phyloP scores from a whole-genome alignment of 192 early-diverging fungal species.

The Jimgerdemannia lactiflua region DNA sequence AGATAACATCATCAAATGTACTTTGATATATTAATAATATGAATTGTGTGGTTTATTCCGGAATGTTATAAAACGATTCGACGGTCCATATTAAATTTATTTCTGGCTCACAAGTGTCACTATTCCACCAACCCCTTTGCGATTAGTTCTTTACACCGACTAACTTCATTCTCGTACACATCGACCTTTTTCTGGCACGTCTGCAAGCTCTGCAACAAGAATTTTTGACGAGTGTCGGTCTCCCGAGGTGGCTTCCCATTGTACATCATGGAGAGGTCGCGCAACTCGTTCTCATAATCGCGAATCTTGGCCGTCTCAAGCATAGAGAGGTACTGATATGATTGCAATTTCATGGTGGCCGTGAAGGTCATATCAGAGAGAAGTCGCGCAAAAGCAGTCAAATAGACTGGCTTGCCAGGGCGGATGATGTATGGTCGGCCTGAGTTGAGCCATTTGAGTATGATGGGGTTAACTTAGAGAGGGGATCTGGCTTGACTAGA shows the following conservation, averaged over 20 bases:
- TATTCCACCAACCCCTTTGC: not conserved
- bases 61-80: too few relatives aligned
- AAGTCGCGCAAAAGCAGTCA: constrained; percentile 77
- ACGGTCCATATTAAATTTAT: too few relatives aligned
- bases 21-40: too few relatives aligned
- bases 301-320: constrained; percentile 55
- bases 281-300: constrained; percentile 61
- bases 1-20: too few relatives aligned
- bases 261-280: constrained; percentile 50
- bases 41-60: too few relatives aligned
- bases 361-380: constrained; percentile 65
- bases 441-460: constrained; percentile 13
- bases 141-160: not conserved
- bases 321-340: constrained; percentile 55
- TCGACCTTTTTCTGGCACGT: constrained; percentile 55
- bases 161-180: constrained; percentile 35
- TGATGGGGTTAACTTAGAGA: not conserved
- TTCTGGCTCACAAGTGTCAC: too few relatives aligned
- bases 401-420: constrained; percentile 82
- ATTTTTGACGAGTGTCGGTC: constrained; percentile 55
- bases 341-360: constrained; percentile 77
- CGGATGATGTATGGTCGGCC: constrained; percentile 80
- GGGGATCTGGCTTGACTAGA: constrained; percentile 1
- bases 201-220: constrained; percentile 52
- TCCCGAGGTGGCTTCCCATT: constrained; percentile 54